These are phyloP conservation scores for Pachysolen tannophilus DNA, from an alignment of 805 yeast genomes.

Conservation along the genomic window DNA sequence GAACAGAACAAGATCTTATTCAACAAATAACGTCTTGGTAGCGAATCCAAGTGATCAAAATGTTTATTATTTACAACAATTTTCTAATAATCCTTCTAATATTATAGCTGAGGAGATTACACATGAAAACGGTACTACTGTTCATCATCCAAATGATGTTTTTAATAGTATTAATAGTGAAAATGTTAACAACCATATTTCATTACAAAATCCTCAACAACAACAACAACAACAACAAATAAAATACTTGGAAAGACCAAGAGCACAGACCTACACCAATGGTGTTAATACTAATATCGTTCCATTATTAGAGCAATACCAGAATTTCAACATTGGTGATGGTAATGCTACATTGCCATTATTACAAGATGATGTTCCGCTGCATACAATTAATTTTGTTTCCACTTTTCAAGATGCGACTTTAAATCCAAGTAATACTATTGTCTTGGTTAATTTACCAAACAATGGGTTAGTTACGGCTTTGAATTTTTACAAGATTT, in stretches of 20 bases:
- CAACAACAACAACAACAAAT: no score
- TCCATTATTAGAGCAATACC: slow-evolving; percentile 13
- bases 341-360: slow-evolving; percentile 16
- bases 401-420: slow-evolving; percentile 65
- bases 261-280: slow-evolving; percentile 32
- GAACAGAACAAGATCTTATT: slow-evolving; percentile 47
- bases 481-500: slow-evolving; percentile 43
- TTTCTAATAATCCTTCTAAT: slow-evolving; percentile 2
- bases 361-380: slow-evolving; percentile 52
- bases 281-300: slow-evolving; percentile 13
- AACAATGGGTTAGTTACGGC: slow-evolving; percentile 32
- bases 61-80: slow-evolving; percentile 26
- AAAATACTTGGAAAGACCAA: slow-evolving; percentile 24
- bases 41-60: slow-evolving; percentile 27
- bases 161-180: no score
- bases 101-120: slow-evolving; percentile 4
- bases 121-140: no score
- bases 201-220: no score
- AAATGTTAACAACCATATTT: no score
- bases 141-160: no score
- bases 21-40: slow-evolving; percentile 28
- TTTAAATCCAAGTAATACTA: slow-evolving; percentile 68
- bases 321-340: slow-evolving; percentile 12
- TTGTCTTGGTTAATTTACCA: slow-evolving; percentile 79
- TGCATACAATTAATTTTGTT: slow-evolving; percentile 51